Evolutionary conservation across 805 yeast species (phyloP), one percentile per base, ranked within the genome.

Genomic region (Isabelozyma gotoi): DNA sequence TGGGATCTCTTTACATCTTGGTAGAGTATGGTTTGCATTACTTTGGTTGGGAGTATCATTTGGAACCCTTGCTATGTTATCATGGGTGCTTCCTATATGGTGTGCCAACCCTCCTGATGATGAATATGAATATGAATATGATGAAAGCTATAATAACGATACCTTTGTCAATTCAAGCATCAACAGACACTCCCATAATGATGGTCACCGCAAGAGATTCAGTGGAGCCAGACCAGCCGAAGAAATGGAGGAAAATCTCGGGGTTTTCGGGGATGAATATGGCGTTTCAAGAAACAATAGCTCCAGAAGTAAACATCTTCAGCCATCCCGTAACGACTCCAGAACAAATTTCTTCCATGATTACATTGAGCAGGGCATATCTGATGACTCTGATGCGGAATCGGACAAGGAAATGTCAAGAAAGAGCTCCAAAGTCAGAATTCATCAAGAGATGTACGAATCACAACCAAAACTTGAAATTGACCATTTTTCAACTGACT

Each of bases 81-180:
- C 65, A 6, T 70, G 76, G 75, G 55, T 51, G 5, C 42, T 68
- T 7, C 75, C 75, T 1, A 33, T 47, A 44, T 49, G 86, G 85
- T 81, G 84, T 63, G 76, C 78, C 6, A 73, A 77, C 40, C 79
- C 81, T 4, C 55, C 58, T 1, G 59, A 46, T 3, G 38, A 36
- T 35, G 41, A 40, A 8, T 40, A 42, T 14, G 34, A 39, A 7
- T 29, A 40, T 19, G 43, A 42, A 19, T 12, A 16, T 24, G 39
- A 44, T 8, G 19, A 20, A 11, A 29, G 18, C 11, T 17, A 36
- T 37, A 33, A 37, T 19, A 37, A 33, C n/a, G 19, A 33, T n/a
- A 24, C 29, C 8, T 24, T 33, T 10, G 19, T 14, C 10, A 33
- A 11, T 35, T 2, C n/a, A 14, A 35, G 12, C 19, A 14, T 14